Conservation (phyloP, 371 early-diverging fungal genomes). For the Parasitella parasitica region DNA sequence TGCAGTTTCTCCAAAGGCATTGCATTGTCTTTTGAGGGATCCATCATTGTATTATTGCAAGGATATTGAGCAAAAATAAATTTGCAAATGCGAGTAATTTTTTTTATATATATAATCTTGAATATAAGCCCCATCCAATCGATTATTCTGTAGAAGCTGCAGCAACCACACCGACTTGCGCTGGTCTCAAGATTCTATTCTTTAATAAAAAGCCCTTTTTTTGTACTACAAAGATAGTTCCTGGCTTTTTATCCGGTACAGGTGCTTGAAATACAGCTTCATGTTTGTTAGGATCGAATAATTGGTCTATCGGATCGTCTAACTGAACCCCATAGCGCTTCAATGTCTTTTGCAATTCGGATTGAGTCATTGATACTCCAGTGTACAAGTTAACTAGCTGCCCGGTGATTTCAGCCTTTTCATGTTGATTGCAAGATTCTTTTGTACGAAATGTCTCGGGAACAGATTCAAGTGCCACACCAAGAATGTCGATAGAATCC, state of each 20-base stretch:
- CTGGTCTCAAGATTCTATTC: constrained; percentile 82
- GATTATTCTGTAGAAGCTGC: constrained; percentile 15
- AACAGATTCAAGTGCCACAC: constrained; percentile 74
- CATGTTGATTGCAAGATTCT: constrained; percentile 13
- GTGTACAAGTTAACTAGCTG: constrained; percentile 68
- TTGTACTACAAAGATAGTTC: constrained; percentile 75
- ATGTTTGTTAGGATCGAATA: constrained; percentile 46
- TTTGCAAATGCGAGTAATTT: background rate
- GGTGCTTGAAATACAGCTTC: constrained; percentile 57
- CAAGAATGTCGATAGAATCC: constrained; percentile 81
- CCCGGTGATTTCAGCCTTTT: constrained; percentile 3
- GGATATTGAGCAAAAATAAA: background rate
- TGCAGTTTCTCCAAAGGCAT: background rate
- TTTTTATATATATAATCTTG: background rate
- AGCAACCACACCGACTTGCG: constrained; percentile 89
- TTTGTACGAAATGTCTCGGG: constrained; percentile 31
- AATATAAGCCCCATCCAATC: background rate
- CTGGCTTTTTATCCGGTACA: constrained; percentile 77
- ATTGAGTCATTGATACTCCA: constrained; percentile 84
- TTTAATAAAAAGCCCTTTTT: constrained; percentile 84
- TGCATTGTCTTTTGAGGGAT: background rate
- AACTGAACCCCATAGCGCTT: constrained; percentile 59
- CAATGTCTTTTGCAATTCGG: constrained; percentile 75
- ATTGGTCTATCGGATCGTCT: constrained; percentile 12
- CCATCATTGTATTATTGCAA: background rate